Percentiles rank a stretch among this genome's conserved stretches.
These are phyloP conservation scores for Fusarium beomiforme DNA, from an alignment of 2,329 filamentous ascomycete species.

Conservation along the genomic window DNA sequence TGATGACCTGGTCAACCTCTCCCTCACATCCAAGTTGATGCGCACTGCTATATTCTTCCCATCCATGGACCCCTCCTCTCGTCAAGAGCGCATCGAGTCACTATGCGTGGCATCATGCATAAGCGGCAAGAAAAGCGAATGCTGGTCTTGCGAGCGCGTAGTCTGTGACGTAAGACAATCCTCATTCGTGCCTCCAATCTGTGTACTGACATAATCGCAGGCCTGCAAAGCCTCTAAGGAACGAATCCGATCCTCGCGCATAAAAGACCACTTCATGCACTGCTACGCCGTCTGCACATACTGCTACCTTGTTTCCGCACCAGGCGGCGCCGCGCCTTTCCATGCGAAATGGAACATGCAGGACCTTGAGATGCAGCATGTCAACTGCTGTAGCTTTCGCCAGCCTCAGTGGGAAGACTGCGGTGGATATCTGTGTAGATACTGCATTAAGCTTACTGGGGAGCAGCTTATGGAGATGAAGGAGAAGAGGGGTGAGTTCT, in stretches of 20 bases:
- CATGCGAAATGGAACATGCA: slow-evolving; percentile 20
- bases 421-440: not conserved
- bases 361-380: slow-evolving; percentile 18
- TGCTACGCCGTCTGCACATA: slow-evolving; percentile 18
- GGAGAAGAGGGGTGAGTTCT: slow-evolving; percentile 6
- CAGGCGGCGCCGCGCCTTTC: not conserved
- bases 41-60: not conserved
- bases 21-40: slow-evolving; percentile 6
- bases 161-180: slow-evolving; percentile 7
- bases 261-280: slow-evolving; percentile 9
- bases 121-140: slow-evolving; percentile 6
- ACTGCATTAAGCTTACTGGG: not conserved
- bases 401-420: not conserved
- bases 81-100: not conserved
- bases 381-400: not conserved
- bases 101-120: not conserved
- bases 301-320: not conserved
- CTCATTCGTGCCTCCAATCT: rapidly evolving
- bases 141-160: slow-evolving; percentile 22
- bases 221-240: not conserved
- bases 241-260: not conserved
- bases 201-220: not conserved
- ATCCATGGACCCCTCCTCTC: not conserved
- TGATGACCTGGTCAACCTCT: slow-evolving; percentile 6
- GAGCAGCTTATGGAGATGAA: not conserved